phyloP scores from a whole-genome alignment of 2,329 filamentous ascomycete genomes.

The Ophiostoma sp. region DNA sequence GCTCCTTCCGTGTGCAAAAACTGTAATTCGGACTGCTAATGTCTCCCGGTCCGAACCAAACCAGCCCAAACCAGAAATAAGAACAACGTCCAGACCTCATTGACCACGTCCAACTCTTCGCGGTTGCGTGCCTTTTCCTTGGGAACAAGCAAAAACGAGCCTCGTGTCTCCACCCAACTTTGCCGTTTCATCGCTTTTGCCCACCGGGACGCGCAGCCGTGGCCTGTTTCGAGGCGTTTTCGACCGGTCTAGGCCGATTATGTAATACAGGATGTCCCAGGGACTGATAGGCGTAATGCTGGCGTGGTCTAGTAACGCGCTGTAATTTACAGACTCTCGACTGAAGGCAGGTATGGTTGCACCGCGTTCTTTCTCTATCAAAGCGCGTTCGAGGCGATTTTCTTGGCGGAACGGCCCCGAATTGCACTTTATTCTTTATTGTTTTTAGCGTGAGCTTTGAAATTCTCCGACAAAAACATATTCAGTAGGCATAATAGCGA shows the following conservation, averaged over 20 bases:
- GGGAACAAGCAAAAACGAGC: neutral
- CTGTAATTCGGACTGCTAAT: neutral
- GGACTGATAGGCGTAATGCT: neutral
- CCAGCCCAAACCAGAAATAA: neutral
- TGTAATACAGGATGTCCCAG: neutral
- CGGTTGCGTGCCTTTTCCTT: neutral
- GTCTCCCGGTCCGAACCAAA: neutral
- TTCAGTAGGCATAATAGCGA: neutral
- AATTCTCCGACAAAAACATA: neutral
- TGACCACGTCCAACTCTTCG: neutral
- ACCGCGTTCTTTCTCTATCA: neutral
- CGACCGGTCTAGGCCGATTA: constrained; percentile 21
- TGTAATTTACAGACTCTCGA: neutral
- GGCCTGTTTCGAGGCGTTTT: constrained; percentile 12
- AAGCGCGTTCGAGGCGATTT: neutral
- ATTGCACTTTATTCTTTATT: neutral
- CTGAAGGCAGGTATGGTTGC: neutral
- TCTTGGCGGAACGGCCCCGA: neutral
- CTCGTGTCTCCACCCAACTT: constrained; percentile 2
- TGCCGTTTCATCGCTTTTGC: constrained; percentile 5
- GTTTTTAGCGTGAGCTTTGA: neutral
- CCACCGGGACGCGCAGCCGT: neutral
- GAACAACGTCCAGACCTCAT: neutral
- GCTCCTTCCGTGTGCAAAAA: neutral
- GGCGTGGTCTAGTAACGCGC: neutral